Evolutionary conservation across 176 grass and related monocot genomes (phyloP).

Genomic region (Microstegium vimineum): DNA sequence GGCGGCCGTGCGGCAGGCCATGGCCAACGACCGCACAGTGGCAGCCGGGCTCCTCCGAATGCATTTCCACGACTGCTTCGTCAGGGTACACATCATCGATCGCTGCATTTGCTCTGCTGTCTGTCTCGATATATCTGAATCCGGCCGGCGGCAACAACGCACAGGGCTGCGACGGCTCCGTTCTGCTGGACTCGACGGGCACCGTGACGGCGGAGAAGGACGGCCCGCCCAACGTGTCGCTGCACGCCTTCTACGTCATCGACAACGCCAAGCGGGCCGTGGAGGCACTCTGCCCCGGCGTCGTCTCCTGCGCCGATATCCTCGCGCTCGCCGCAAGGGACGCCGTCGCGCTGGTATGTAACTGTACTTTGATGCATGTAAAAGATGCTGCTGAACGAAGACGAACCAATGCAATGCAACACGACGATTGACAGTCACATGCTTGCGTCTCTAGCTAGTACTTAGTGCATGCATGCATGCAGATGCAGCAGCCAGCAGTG

Average conservation of each 20-base stretch:
- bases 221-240: slow-evolving; percentile 67
- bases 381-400: no score
- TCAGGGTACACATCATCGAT: slow-evolving; percentile 36
- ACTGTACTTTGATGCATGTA: no score
- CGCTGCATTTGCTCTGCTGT: no score
- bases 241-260: slow-evolving; percentile 84
- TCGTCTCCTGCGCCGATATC: slow-evolving; percentile 78
- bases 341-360: slow-evolving; percentile 47
- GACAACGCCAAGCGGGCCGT: slow-evolving; percentile 91
- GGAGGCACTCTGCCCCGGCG: slow-evolving; percentile 59
- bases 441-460: no score
- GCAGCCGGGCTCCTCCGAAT: slow-evolving; percentile 69
- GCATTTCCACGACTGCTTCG: slow-evolving; percentile 97
- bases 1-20: slow-evolving; percentile 56
- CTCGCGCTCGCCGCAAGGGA: slow-evolving; percentile 68
- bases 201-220: slow-evolving; percentile 71
- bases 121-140: not conserved
- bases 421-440: no score
- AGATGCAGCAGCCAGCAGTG: no score
- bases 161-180: slow-evolving; percentile 75
- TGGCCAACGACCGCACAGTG: slow-evolving; percentile 59
- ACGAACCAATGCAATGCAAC: no score
- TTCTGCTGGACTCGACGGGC: slow-evolving; percentile 56
- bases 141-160: no score
- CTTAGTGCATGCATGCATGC: no score